A percentile compares a stretch with the other conserved stretches of the same genome.
Conservation (phyloP, 495 filamentous ascomycete genomes). For the Venustampulla echinocandica region DNA sequence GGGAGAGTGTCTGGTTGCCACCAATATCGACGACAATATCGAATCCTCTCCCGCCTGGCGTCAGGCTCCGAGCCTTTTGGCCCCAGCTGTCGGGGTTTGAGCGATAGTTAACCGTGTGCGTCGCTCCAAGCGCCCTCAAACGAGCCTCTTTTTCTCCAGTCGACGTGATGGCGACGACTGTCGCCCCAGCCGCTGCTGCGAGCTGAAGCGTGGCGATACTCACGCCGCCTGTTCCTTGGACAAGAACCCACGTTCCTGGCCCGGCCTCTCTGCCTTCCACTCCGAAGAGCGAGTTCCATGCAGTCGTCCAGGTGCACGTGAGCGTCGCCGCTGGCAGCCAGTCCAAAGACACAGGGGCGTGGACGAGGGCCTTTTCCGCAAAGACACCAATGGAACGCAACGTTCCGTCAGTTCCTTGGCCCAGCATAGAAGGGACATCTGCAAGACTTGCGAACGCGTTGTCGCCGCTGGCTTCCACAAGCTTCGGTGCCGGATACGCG, state of each 20-base stretch:
- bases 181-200: slow-evolving; percentile 9
- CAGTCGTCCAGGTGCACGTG: slow-evolving; percentile 28
- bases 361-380: slow-evolving; percentile 21
- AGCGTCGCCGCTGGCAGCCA: slow-evolving; percentile 24
- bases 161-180: slow-evolving; percentile 12
- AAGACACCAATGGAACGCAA: slow-evolving; percentile 13
- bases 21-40: slow-evolving; percentile 15
- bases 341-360: slow-evolving; percentile 21
- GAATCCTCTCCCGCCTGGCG: slow-evolving; percentile 11
- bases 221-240: slow-evolving; percentile 6
- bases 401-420: slow-evolving; percentile 10
- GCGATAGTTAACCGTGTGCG: slow-evolving; percentile 14
- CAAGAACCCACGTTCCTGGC: slow-evolving; percentile 7
- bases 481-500: slow-evolving; percentile 6
- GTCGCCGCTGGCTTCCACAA: neutral
- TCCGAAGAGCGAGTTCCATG: slow-evolving; percentile 30
- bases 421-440: slow-evolving; percentile 9
- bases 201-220: slow-evolving; percentile 4
- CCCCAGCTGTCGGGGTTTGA: slow-evolving; percentile 7
- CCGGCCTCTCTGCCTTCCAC: slow-evolving; percentile 1
- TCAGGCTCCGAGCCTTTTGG: slow-evolving; percentile 7
- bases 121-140: slow-evolving; percentile 7
- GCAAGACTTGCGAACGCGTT: slow-evolving; percentile 1
- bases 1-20: slow-evolving; percentile 4
- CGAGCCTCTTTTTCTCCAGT: slow-evolving; percentile 8